A percentile compares a stretch with the other conserved stretches of the same genome.
These are phyloP conservation scores for Lactifluus rugatus DNA, from an alignment of 768 basidiomycete species.

Conservation along the genomic window DNA sequence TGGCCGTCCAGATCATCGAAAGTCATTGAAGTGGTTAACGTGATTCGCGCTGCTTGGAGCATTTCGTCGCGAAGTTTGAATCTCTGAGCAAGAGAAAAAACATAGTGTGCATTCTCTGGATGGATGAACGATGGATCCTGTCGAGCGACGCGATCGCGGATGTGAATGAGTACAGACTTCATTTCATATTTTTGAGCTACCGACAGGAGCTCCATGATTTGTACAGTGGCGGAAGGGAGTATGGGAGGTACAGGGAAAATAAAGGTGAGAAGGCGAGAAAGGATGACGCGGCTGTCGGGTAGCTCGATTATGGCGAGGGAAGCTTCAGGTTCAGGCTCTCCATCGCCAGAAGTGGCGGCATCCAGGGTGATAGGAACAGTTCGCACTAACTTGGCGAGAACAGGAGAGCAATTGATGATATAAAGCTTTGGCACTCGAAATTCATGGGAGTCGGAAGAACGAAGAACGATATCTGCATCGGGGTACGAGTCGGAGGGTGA, in stretches of 20 bases:
- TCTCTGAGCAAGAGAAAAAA: neutral
- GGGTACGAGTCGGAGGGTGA: neutral
- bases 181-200: conserved; percentile 7
- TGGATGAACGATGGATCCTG: neutral
- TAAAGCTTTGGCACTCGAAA: neutral
- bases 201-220: conserved; percentile 1
- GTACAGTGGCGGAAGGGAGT: neutral
- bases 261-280: neutral
- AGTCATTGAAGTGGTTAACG: neutral
- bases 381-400: neutral
- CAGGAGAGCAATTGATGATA: neutral
- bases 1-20: neutral
- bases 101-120: neutral
- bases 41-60: neutral
- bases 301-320: neutral
- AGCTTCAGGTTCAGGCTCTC: neutral
- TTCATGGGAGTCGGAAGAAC: neutral
- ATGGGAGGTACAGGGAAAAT: neutral
- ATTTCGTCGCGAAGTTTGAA: neutral
- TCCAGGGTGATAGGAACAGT: neutral
- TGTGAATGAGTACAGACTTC: neutral
- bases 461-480: neutral
- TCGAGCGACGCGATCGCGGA: neutral
- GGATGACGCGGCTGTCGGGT: neutral
- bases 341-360: neutral